These are phyloP conservation scores for Didymella pomorum DNA, from an alignment of 2,329 filamentous ascomycete genomes.

Conservation along the genomic window DNA sequence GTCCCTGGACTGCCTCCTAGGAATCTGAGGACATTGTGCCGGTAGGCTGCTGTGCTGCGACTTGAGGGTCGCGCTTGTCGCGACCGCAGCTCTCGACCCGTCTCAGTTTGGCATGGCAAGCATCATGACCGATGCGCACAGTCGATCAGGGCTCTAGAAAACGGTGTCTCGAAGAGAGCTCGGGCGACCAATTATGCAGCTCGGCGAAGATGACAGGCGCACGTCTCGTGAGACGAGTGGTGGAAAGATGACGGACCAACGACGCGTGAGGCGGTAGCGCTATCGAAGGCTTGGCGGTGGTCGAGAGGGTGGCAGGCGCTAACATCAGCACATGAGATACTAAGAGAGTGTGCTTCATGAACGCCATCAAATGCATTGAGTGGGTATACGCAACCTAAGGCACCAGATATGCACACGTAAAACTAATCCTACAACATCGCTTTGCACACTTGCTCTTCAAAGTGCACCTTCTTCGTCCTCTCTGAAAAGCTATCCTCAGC, in stretches of 20 bases:
- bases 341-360: too few relatives aligned
- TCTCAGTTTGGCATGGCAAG: background rate
- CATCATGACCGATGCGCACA: background rate
- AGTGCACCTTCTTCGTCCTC: background rate
- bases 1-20: too few relatives aligned
- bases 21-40: too few relatives aligned
- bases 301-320: background rate
- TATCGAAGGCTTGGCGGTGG: background rate
- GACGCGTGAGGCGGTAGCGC: conserved; percentile 1
- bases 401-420: conserved; percentile 8
- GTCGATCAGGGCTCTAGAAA: too few relatives aligned
- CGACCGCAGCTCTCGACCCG: background rate
- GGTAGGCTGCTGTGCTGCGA: too few relatives aligned
- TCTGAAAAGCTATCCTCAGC: background rate
- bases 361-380: conserved; percentile 15
- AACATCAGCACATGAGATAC: too few relatives aligned
- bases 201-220: background rate
- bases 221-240: background rate
- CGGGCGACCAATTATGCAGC: background rate
- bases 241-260: conserved; percentile 4
- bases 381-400: conserved; percentile 20
- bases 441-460: background rate
- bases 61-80: too few relatives aligned
- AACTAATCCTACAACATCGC: background rate
- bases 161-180: background rate